Base-by-base conservation (phyloP, 257 asterid genomes). In the Eucommia ulmoides region DNA sequence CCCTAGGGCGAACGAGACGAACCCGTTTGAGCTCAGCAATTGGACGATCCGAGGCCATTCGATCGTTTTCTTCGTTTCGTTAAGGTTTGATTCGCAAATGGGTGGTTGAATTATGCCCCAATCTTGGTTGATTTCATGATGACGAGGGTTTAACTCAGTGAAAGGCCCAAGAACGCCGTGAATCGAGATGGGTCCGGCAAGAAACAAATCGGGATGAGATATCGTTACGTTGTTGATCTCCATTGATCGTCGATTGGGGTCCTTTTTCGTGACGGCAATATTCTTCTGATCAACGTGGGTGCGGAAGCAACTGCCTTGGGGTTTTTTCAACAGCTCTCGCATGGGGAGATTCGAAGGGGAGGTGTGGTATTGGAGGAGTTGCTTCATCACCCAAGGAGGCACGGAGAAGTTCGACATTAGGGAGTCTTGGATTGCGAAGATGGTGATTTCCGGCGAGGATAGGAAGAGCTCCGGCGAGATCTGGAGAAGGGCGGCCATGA, bases 401-500 rank as follows among this genome's bases (percentile, higher is more conserved):
- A 65, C 16, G 24, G 96, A 78, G 61, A 70, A 69, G 4, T 75
- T 74, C 8, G 83, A 72, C 23, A 87, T 33, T 44, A 78, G 78
- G 33, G 94, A 66, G 57, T 87, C 93, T 46, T 62, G 93, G 55
- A 81, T 60, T 7, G 95, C 93, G 62, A 81, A 84, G 22, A 84
- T 17, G 56, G 93, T 84, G 55, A 84, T 63, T 16, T 72, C 60
- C 12, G 70, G 67, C 11, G 69, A 63, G 24, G 79, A 56, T 71
- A 83, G 52, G 70, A 80, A 86, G 69, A 86, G 73, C 4, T 78
- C 93, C 24, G 94, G 93, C 2, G 94, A 75, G 71, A 80, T 62
- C 51, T 75, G 96, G 52, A 83, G 80, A 47, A 83, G 86, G 53
- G 93, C 70, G 63, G 94, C 93, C 65, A 65, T 60, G 29, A 66